A percentile compares a stretch with the other conserved stretches of the same genome.
Evolutionary conservation across 495 filamentous ascomycete genomes (phyloP).

Genomic region (Lophiostoma macrostomum): DNA sequence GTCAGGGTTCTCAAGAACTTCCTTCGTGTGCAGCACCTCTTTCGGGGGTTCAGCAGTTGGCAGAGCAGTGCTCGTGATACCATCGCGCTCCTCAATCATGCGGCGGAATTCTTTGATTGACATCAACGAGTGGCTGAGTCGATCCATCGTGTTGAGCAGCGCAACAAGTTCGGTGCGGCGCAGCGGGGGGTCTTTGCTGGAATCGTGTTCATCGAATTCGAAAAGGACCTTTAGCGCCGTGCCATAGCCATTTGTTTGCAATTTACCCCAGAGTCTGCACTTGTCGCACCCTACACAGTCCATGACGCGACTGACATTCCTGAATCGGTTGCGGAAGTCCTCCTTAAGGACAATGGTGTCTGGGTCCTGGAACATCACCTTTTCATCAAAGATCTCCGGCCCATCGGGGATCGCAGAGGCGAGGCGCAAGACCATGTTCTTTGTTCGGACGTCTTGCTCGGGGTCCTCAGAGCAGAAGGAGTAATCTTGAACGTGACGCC

Average conservation of each 20-base stretch:
- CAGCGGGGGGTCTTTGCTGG: conserved; percentile 66
- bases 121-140: conserved; percentile 73
- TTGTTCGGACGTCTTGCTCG: conserved; percentile 72
- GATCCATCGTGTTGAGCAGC: conserved; percentile 86
- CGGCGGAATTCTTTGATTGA: conserved; percentile 71
- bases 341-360: conserved; percentile 72
- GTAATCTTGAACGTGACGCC: conserved; percentile 75
- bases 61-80: conserved; percentile 38
- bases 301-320: conserved; percentile 94
- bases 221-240: conserved; percentile 94
- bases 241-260: conserved; percentile 94
- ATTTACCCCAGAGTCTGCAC: conserved; percentile 94
- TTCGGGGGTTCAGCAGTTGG: background rate
- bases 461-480: conserved; percentile 89
- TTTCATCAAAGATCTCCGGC: conserved; percentile 87
- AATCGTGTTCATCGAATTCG: conserved; percentile 79
- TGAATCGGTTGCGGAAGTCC: conserved; percentile 95
- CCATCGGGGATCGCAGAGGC: conserved; percentile 61
- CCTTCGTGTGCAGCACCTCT: conserved; percentile 21
- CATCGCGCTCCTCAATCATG: conserved; percentile 59
- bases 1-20: conserved; percentile 3
- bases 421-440: conserved; percentile 70
- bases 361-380: conserved; percentile 83
- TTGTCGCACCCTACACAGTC: conserved; percentile 99
- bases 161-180: conserved; percentile 90